These are phyloP conservation scores for Fusarium mexicanum DNA, from an alignment of 2,329 filamentous ascomycete species.

Conservation along the genomic window DNA sequence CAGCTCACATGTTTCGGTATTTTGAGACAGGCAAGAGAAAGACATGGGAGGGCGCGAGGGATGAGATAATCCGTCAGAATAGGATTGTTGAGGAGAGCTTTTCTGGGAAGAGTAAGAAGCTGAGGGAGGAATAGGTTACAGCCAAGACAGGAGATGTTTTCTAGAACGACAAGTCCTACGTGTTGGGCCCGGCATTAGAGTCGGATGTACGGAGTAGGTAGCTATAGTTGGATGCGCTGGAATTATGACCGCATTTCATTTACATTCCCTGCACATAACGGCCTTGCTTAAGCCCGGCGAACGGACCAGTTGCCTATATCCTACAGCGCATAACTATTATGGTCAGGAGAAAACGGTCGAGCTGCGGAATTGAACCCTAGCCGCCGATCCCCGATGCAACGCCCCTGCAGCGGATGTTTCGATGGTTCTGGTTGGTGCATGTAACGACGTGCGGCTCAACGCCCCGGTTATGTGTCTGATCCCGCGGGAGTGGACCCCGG, in stretches of 20 bases:
- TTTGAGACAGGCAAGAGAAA: slow-evolving; percentile 54
- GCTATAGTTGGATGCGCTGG: not conserved
- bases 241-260: not conserved
- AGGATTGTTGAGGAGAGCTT: slow-evolving; percentile 3
- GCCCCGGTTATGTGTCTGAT: not conserved
- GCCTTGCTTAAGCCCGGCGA: not conserved
- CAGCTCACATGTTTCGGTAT: slow-evolving; percentile 51
- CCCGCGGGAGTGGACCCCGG: not conserved
- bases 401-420: slow-evolving; percentile 3
- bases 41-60: slow-evolving; percentile 51
- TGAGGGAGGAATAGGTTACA: not conserved
- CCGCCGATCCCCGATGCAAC: slow-evolving; percentile 8
- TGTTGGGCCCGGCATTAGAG: not conserved
- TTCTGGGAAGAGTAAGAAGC: not conserved
- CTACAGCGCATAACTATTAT: not conserved
- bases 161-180: not conserved
- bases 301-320: not conserved
- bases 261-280: not conserved
- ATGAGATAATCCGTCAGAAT: slow-evolving; percentile 33
- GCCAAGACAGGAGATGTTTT: not conserved
- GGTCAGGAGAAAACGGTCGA: not conserved
- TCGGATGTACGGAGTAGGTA: not conserved
- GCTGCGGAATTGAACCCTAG: not conserved
- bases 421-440: not conserved
- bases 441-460: slow-evolving; percentile 5